Conservation (phyloP, 805 yeast genomes). For the Cyberlindnera americana region DNA sequence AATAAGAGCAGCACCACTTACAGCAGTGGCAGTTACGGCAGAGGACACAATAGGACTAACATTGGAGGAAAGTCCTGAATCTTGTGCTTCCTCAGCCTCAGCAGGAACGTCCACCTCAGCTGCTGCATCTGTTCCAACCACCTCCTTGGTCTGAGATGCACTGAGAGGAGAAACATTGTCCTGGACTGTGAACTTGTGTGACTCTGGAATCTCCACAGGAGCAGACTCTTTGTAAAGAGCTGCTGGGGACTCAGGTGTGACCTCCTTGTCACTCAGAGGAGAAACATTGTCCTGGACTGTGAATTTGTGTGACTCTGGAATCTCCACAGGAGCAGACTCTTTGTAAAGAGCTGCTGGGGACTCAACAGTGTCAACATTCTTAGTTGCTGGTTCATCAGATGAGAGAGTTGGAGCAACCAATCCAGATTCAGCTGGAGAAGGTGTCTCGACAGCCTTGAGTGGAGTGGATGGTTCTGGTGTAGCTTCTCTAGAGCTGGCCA, state of each 20-base stretch:
- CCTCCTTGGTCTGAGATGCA: background rate
- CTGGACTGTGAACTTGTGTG: slow-evolving; percentile 20
- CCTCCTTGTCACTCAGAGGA: slow-evolving; percentile 4
- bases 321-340: slow-evolving; percentile 18
- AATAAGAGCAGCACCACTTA: slow-evolving; percentile 3
- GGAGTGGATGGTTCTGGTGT: slow-evolving; percentile 13
- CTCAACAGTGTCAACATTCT: too few species aligned
- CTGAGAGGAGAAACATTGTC: slow-evolving; percentile 10
- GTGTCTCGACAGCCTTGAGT: slow-evolving; percentile 10
- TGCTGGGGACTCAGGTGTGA: too few species aligned
- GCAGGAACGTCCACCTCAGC: too few species aligned
- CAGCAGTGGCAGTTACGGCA: slow-evolving; percentile 2
- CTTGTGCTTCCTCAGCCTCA: background rate
- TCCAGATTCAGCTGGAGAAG: slow-evolving; percentile 10
- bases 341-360: too few species aligned
- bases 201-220: slow-evolving; percentile 21
- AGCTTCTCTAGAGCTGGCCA: slow-evolving; percentile 11
- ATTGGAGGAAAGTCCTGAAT: background rate
- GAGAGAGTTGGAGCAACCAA: slow-evolving; percentile 4
- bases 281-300: slow-evolving; percentile 14
- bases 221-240: slow-evolving; percentile 17
- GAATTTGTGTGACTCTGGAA: slow-evolving; percentile 23
- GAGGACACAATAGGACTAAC: background rate
- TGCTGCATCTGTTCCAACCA: too few species aligned
- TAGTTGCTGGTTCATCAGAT: background rate